phyloP scores from a whole-genome alignment of 1,284 basidiomycete species.

The Ceratobasidium papillatum region DNA sequence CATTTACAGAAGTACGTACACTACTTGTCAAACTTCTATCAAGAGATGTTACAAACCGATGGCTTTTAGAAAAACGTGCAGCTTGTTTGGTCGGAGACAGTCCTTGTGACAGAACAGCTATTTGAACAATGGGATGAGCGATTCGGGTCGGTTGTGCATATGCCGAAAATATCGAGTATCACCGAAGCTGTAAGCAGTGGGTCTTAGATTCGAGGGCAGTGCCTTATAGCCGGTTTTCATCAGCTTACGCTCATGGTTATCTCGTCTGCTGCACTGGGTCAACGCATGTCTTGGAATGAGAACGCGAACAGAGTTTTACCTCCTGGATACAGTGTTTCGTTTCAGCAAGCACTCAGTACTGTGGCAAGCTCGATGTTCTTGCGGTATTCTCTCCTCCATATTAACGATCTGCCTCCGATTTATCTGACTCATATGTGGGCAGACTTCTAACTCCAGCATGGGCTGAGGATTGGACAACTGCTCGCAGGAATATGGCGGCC shows the following conservation, averaged over 20 bases:
- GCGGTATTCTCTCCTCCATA: not conserved
- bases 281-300: conserved; percentile 9
- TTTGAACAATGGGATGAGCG: conserved; percentile 14
- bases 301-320: not conserved
- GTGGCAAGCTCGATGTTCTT: not conserved
- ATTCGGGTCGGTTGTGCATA: not conserved
- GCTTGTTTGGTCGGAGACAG: not conserved
- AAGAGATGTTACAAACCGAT: too few relatives aligned
- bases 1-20: conserved; percentile 34
- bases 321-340: not conserved
- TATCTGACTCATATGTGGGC: too few relatives aligned
- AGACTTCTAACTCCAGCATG: not conserved
- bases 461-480: not conserved
- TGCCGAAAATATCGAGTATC: not conserved
- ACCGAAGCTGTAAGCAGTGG: not conserved
- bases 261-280: conserved; percentile 14
- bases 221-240: not conserved
- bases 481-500: not conserved
- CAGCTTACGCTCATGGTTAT: conserved; percentile 23
- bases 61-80: conserved; percentile 22
- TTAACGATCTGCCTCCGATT: too few relatives aligned
- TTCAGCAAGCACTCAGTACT: not conserved
- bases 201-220: not conserved
- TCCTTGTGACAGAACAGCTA: not conserved
- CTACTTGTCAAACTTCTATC: not conserved